phyloP scores from a whole-genome alignment of 164 flowering plant species.

The Magnolia officinalis region DNA sequence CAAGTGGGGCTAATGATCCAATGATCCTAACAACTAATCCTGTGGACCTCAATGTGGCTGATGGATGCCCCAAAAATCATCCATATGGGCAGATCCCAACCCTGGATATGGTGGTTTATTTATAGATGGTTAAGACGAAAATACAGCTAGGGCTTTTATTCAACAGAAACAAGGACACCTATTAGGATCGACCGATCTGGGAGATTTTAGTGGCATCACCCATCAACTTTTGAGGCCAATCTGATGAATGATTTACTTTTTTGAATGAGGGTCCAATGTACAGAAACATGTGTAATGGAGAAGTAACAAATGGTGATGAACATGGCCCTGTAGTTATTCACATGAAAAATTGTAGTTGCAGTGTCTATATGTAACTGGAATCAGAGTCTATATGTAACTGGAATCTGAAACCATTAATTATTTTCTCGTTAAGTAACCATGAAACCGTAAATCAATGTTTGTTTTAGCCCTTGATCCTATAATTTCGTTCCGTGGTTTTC shows the following conservation, averaged over 20 bases:
- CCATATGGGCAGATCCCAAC: too few relatives aligned
- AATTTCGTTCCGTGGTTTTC: not conserved
- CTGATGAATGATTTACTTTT: too few relatives aligned
- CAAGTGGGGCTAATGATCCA: not conserved
- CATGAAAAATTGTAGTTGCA: not conserved
- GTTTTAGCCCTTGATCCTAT: not conserved
- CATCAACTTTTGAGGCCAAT: too few relatives aligned
- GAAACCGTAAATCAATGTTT: not conserved
- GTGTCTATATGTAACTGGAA: not conserved
- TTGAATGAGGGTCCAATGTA: too few relatives aligned
- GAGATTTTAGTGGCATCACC: too few relatives aligned
- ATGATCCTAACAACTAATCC: not conserved
- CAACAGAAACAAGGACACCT: too few relatives aligned
- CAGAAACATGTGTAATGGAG: not conserved
- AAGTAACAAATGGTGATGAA: not conserved
- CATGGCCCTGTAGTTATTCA: not conserved
- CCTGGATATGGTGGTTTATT: too few relatives aligned
- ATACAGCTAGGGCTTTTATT: too few relatives aligned
- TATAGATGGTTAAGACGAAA: too few relatives aligned
- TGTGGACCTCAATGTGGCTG: not conserved
- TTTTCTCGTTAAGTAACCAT: not conserved
- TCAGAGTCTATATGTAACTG: not conserved
- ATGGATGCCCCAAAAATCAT: too few relatives aligned
- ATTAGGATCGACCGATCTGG: too few relatives aligned
- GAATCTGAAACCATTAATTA: not conserved